Conservation (phyloP, 345 rosid genomes). For the Boechera divaricarpa region DNA sequence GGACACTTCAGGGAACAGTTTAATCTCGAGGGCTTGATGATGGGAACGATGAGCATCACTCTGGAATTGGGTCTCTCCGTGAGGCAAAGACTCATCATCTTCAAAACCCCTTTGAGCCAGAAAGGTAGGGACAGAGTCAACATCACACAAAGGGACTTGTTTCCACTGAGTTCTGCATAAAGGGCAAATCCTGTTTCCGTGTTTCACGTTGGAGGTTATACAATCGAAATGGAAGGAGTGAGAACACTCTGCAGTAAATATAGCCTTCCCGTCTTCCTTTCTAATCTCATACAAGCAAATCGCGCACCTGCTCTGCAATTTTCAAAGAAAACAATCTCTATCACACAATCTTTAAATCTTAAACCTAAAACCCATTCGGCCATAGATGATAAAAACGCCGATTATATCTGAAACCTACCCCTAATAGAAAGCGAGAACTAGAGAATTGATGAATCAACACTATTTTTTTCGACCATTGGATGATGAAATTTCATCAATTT, state of each 20-base stretch:
- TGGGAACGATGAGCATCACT: constrained; percentile 46
- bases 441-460: neutral
- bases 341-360: constrained; percentile 10
- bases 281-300: constrained; percentile 76
- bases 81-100: constrained; percentile 74
- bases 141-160: constrained; percentile 48
- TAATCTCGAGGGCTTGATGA: constrained; percentile 36
- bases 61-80: constrained; percentile 14
- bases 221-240: constrained; percentile 96
- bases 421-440: neutral
- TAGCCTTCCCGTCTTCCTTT: constrained; percentile 79
- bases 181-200: constrained; percentile 88
- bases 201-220: constrained; percentile 79
- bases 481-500: neutral
- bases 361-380: neutral
- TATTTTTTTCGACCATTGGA: neutral
- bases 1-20: constrained; percentile 47
- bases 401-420: neutral
- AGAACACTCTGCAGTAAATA: constrained; percentile 93
- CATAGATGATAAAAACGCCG: neutral
- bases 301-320: constrained; percentile 73
- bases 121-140: constrained; percentile 49
- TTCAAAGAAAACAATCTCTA: constrained; percentile 32
- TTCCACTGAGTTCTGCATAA: constrained; percentile 88
- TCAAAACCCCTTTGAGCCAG: constrained; percentile 62